These are phyloP conservation scores for Cardamine occulta DNA, from an alignment of 345 rosid species.

Conservation along the genomic window DNA sequence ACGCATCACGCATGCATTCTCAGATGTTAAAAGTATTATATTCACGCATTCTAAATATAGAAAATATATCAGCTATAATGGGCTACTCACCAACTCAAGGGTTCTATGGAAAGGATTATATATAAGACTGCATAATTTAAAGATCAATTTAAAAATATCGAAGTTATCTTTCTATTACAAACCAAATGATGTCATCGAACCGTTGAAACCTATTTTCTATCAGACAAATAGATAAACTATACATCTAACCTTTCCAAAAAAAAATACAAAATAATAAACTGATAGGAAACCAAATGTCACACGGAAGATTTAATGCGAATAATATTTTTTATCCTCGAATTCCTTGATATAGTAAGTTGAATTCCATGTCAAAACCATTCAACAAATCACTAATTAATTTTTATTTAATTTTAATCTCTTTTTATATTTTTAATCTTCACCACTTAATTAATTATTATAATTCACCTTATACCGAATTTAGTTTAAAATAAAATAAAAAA, in stretches of 20 bases:
- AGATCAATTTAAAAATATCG: not conserved
- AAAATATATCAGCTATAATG: not conserved
- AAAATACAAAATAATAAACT: not conserved
- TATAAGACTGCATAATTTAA: not conserved
- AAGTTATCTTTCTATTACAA: not conserved
- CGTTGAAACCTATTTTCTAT: not conserved
- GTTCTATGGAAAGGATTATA: not conserved
- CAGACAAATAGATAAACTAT: not conserved
- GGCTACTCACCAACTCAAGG: slow-evolving; percentile 5
- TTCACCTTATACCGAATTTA: not conserved
- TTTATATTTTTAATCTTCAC: not conserved
- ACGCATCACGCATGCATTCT: not conserved
- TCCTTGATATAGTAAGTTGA: slow-evolving; percentile 54
- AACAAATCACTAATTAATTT: slow-evolving; percentile 40
- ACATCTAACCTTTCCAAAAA: not conserved
- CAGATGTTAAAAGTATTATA: not conserved
- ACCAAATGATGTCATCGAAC: not conserved
- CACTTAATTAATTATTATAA: not conserved
- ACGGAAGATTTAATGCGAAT: not conserved
- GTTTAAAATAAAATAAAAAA: slow-evolving; percentile 16
- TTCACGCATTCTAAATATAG: slow-evolving; percentile 1
- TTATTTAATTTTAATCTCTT: not conserved
- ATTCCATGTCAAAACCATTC: slow-evolving; percentile 62
- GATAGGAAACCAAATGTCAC: not conserved
- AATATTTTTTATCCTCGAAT: slow-evolving; percentile 47